phyloP scores from a whole-genome alignment of 176 grass and related monocot species.

The Oryza glaberrima region DNA sequence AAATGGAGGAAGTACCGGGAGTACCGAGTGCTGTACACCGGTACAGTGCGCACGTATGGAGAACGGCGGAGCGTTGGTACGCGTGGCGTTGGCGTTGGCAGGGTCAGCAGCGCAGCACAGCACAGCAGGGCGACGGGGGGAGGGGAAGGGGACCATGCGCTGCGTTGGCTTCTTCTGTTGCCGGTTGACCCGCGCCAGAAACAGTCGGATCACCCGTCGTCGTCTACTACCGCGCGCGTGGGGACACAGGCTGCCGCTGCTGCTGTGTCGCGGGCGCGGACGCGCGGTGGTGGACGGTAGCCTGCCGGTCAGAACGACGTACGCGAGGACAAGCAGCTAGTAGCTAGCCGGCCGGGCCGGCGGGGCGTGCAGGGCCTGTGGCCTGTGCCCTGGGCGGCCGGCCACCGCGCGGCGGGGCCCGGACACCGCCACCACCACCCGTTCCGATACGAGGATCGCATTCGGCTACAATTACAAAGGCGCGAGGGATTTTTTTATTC shows the following conservation, averaged over 20 bases:
- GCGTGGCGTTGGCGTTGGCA: neutral
- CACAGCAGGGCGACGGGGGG: too few relatives aligned
- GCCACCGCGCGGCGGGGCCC: neutral
- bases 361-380: neutral
- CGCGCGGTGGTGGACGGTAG: slow-evolving; percentile 43
- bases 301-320: slow-evolving; percentile 44
- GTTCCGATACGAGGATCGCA: slow-evolving; percentile 2
- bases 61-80: neutral
- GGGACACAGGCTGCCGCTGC: too few relatives aligned
- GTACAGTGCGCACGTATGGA: too few relatives aligned
- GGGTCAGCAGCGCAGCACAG: too few relatives aligned
- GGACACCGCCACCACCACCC: neutral
- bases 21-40: too few relatives aligned
- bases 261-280: too few relatives aligned
- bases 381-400: slow-evolving; percentile 22
- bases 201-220: neutral
- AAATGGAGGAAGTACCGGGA: too few relatives aligned
- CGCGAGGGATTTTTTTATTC: too few relatives aligned
- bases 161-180: slow-evolving; percentile 18
- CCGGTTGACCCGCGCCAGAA: slow-evolving; percentile 42
- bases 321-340: too few relatives aligned
- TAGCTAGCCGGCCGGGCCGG: neutral
- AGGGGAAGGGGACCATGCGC: neutral
- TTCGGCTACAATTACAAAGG: neutral
- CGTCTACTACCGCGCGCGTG: slow-evolving; percentile 10